Conservation (phyloP, 208 protist genomes). For the Wallacemonas collosoma region DNA sequence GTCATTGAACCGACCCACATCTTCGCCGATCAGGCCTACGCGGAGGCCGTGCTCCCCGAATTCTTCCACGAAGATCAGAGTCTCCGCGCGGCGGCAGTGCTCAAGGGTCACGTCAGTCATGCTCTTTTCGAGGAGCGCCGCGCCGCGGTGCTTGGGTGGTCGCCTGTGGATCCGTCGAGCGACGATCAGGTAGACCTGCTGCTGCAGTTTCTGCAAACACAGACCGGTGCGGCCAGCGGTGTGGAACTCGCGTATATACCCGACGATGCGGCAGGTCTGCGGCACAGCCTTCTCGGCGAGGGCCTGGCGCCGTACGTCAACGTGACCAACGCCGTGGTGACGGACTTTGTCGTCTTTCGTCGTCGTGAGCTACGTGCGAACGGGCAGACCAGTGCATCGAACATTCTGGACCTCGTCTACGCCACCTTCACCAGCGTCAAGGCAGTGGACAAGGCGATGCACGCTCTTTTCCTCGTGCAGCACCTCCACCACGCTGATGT, state of each 20-base stretch:
- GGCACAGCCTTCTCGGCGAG: conserved; percentile 28
- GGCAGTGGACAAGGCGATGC: conserved; percentile 57
- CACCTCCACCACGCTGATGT: conserved; percentile 52
- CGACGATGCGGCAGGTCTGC: conserved; percentile 39
- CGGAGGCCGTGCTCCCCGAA: conserved; percentile 67
- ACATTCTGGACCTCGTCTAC: conserved; percentile 57
- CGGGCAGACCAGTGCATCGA: not conserved
- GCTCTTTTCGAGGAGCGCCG: conserved; percentile 26
- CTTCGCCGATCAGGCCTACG: conserved; percentile 31
- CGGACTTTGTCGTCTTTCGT: conserved; percentile 73
- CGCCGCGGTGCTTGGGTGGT: conserved; percentile 25
- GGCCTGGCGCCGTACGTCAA: conserved; percentile 42
- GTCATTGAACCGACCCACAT: conserved; percentile 44
- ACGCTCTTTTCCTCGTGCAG: conserved; percentile 61
- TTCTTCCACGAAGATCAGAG: conserved; percentile 73
- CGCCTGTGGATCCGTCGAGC: conserved; percentile 22
- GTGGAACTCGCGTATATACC: conserved; percentile 58
- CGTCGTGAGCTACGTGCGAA: conserved; percentile 28
- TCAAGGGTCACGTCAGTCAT: conserved; percentile 59
- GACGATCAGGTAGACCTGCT: conserved; percentile 34
- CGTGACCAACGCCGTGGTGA: conserved; percentile 30
- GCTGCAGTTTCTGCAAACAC: conserved; percentile 39
- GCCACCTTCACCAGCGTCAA: conserved; percentile 65
- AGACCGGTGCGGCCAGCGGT: conserved; percentile 24
- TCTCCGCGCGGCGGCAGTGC: conserved; percentile 62